Base-by-base conservation (phyloP, 257 asterid species). In the Salvia miltiorrhiza region DNA sequence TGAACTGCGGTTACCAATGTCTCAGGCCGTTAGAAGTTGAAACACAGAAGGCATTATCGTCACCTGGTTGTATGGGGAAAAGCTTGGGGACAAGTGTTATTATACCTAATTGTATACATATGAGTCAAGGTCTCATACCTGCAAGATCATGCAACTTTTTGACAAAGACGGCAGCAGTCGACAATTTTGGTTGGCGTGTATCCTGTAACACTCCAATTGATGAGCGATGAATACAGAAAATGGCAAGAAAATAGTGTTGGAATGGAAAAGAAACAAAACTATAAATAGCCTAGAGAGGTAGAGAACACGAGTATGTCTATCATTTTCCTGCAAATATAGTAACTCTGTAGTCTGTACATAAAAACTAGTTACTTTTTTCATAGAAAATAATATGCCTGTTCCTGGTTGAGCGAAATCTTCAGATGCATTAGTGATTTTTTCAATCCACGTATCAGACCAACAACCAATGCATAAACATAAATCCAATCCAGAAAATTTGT, bases 81-180 rank as follows among this genome's bases (percentile, higher is more conserved):
- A 52, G 56, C 80, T 13, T 9, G 58, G 17, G 58, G 35, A 49
- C 24, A 55, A 26, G 52, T 69, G 69, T 57, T 21, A 17, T 45
- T 5, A 55, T 41, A 60, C 49, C 26, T 37, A 61, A 23, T 24
- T 47, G 21, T 45, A 75, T 67, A 69, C n/a, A 9, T 28, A 35
- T 45, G n/a, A 69, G 69, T 63, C 62, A 63, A 69, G 44, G 55
- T 44, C 28, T 40, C 79, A 76, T 79, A 90, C 97, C 96, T 33
- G 99, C 96, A 74, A 93, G 96, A 78, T 89, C 99, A 63, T 90
- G 99, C 83, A 89, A 69, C 71, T 81, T 90, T 75, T 87, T 94
- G 69, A 90, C 96, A 80, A 94, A 94, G 43, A 82, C 92, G 71
- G 97, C 95, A 86, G 99, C 96, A 73, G 88, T 80, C 44, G 99